These are phyloP conservation scores for Typha latifolia DNA, from an alignment of 176 grass and related monocot genomes.

Conservation along the genomic window DNA sequence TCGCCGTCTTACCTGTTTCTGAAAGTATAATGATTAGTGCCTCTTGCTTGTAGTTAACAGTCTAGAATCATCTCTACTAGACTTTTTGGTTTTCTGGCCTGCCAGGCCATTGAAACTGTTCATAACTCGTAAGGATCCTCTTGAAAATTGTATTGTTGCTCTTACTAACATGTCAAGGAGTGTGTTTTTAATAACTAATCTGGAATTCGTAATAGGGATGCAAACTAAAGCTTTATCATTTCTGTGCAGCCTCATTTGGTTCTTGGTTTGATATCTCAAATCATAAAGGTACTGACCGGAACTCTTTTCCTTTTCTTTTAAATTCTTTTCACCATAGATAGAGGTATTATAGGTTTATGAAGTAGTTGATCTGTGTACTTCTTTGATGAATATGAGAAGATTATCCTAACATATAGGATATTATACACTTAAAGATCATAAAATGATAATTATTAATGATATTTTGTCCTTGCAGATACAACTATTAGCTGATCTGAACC, in stretches of 20 bases:
- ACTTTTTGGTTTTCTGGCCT: not conserved
- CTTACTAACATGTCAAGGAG: not conserved
- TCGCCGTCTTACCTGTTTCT: not conserved
- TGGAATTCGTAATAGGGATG: not conserved
- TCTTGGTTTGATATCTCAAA: conserved; percentile 99
- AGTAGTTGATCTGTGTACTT: not conserved
- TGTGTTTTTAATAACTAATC: not conserved
- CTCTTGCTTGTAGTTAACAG: not conserved
- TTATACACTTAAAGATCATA: not conserved
- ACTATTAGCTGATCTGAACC: conserved; percentile 94
- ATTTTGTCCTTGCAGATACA: conserved; percentile 51
- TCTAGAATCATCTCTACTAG: not conserved
- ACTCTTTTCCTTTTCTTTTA: conserved; percentile 7
- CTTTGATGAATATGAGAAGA: too few species aligned
- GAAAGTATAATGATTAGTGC: not conserved
- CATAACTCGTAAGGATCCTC: not conserved
- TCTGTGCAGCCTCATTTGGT: conserved; percentile 83
- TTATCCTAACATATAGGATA: too few species aligned
- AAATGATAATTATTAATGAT: not conserved
- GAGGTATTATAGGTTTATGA: not conserved
- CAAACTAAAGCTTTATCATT: conserved; percentile 7
- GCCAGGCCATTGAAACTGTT: not conserved
- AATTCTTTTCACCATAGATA: not conserved
- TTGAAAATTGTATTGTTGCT: not conserved
- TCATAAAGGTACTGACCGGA: conserved; percentile 74